These are phyloP conservation scores for Penium margaritaceum DNA, from an alignment of 139 green algal genomes.

Conservation along the genomic window DNA sequence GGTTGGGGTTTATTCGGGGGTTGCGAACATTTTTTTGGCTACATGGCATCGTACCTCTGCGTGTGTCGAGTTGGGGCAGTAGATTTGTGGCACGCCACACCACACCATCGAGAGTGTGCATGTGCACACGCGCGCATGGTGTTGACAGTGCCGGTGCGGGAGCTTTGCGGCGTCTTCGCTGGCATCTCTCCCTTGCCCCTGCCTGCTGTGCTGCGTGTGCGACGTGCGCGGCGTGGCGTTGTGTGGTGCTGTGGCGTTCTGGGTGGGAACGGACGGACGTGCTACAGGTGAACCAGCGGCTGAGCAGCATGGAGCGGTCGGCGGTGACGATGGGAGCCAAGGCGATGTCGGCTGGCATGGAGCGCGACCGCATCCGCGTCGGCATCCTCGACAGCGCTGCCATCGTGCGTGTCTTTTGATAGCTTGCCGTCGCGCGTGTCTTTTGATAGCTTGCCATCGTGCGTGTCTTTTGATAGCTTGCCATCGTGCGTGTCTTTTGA, in stretches of 20 bases:
- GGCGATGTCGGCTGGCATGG: slow-evolving; percentile 11
- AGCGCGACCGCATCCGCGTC: slow-evolving; percentile 38
- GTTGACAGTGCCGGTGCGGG: background rate
- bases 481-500: too few species aligned
- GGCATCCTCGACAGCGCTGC: slow-evolving; percentile 50
- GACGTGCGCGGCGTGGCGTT: too few species aligned
- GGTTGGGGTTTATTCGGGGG: too few species aligned
- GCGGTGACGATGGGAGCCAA: slow-evolving; percentile 2
- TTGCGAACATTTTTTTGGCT: too few species aligned
- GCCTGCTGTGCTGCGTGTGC: background rate
- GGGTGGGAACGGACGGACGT: too few species aligned
- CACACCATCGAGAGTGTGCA: background rate
- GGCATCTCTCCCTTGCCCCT: background rate
- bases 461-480: too few species aligned
- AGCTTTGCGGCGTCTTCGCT: background rate
- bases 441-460: slow-evolving; percentile 43
- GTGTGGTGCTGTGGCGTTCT: too few species aligned
- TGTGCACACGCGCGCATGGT: background rate
- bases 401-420: slow-evolving; percentile 45
- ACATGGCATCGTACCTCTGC: too few species aligned
- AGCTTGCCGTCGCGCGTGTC: slow-evolving; percentile 40
- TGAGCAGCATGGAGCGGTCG: slow-evolving; percentile 22
- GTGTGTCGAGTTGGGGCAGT: too few species aligned
- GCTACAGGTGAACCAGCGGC: slow-evolving; percentile 22
- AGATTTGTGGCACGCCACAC: too few species aligned